These are phyloP conservation scores for Marasmius tenuissimus DNA, from an alignment of 1,284 basidiomycete genomes.

Conservation along the genomic window DNA sequence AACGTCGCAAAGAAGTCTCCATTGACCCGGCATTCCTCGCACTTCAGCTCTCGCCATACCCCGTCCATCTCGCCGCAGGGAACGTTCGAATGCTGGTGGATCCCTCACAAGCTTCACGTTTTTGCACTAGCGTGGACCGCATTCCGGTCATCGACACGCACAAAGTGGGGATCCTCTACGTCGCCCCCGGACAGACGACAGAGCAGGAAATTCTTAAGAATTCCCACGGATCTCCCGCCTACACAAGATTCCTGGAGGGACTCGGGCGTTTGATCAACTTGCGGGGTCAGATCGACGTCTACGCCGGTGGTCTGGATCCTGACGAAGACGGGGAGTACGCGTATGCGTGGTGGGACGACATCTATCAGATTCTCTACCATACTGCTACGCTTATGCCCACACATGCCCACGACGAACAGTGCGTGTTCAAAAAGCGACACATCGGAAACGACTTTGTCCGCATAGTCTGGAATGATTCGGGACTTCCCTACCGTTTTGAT, in stretches of 20 bases:
- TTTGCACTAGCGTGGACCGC: slow-evolving; percentile 76
- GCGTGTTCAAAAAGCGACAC: slow-evolving; percentile 86
- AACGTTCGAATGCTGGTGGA: slow-evolving; percentile 56
- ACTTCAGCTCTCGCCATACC: slow-evolving; percentile 86
- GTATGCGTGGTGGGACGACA: slow-evolving; percentile 99
- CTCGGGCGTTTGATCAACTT: slow-evolving; percentile 89
- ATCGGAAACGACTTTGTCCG: slow-evolving; percentile 95
- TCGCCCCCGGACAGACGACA: slow-evolving; percentile 85
- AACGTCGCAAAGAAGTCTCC: slow-evolving; percentile 80
- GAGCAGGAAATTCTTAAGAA: slow-evolving; percentile 91
- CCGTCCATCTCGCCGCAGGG: slow-evolving; percentile 38
- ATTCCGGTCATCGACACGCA: slow-evolving; percentile 97
- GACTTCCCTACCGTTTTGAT: slow-evolving; percentile 84
- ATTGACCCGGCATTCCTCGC: slow-evolving; percentile 89
- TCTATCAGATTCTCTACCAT: slow-evolving; percentile 94
- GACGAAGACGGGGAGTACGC: slow-evolving; percentile 92
- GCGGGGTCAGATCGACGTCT: slow-evolving; percentile 92
- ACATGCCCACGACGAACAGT: slow-evolving; percentile 58
- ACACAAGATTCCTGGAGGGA: slow-evolving; percentile 89
- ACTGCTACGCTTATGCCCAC: slow-evolving; percentile 98
- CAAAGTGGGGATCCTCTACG: slow-evolving; percentile 96
- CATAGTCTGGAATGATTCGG: slow-evolving; percentile 98
- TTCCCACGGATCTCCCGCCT: slow-evolving; percentile 91
- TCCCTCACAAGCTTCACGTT: slow-evolving; percentile 46
- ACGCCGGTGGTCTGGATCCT: slow-evolving; percentile 89